Percentiles rank a stretch among this genome's conserved stretches.
phyloP scores from a whole-genome alignment of 192 early-diverging fungal species.

The Pilaira anomala region DNA sequence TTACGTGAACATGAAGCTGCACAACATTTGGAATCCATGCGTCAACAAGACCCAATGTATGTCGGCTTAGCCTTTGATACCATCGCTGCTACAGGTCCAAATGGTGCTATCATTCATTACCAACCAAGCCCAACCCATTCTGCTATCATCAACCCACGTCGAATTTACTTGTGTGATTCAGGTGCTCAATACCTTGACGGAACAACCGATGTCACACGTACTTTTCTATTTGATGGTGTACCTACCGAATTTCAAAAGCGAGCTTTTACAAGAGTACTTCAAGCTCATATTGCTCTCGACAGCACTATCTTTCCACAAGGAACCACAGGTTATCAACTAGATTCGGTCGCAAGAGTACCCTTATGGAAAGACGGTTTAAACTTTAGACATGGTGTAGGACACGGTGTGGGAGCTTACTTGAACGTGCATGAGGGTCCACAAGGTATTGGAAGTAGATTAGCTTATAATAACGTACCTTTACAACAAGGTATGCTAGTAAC shows the following conservation, averaged over 20 bases:
- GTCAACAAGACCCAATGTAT: constrained; percentile 67
- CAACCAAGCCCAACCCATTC: constrained; percentile 73
- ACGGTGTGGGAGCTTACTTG: constrained; percentile 92
- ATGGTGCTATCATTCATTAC: constrained; percentile 97
- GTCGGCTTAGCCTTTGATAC: constrained; percentile 93
- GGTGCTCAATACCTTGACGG: constrained; percentile 94
- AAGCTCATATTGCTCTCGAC: constrained; percentile 93
- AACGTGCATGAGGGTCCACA: constrained; percentile 95
- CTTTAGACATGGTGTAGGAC: constrained; percentile 94
- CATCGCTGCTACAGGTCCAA: constrained; percentile 91
- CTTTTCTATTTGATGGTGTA: constrained; percentile 73
- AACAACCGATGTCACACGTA: constrained; percentile 93
- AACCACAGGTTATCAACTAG: constrained; percentile 74
- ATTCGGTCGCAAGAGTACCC: constrained; percentile 75
- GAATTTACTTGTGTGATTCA: constrained; percentile 91
- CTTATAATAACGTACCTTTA: constrained; percentile 70
- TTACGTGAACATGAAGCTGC: constrained; percentile 87
- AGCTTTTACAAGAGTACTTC: constrained; percentile 89
- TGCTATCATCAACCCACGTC: constrained; percentile 59
- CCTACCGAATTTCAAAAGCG: constrained; percentile 80
- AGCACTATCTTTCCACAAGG: constrained; percentile 81
- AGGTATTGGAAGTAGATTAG: constrained; percentile 75
- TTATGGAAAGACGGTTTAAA: constrained; percentile 93
- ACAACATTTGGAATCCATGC: constrained; percentile 72
- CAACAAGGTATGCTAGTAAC: constrained; percentile 89